These are phyloP conservation scores for Fusarium praegraminearum DNA, from an alignment of 2,329 filamentous ascomycete species.

Conservation along the genomic window DNA sequence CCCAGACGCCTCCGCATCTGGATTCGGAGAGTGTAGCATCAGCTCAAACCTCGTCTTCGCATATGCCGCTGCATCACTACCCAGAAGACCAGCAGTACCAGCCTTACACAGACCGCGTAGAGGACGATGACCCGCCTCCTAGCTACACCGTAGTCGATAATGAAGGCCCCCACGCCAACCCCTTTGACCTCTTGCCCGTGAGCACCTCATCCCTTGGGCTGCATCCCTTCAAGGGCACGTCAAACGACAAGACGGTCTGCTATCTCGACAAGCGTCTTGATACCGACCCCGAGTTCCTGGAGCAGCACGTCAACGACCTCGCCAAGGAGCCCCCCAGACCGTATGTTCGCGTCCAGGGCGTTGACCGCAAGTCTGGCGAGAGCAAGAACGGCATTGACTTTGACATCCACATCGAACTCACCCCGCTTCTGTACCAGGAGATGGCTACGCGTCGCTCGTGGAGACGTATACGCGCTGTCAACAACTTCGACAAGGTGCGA, in stretches of 20 bases:
- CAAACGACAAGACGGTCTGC: slow-evolving; percentile 53
- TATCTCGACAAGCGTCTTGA: slow-evolving; percentile 62
- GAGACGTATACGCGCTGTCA: slow-evolving; percentile 62
- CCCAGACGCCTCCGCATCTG: slow-evolving; percentile 26
- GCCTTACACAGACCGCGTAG: slow-evolving; percentile 29
- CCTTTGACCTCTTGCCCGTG: slow-evolving; percentile 28
- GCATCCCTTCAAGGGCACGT: slow-evolving; percentile 50
- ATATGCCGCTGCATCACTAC: slow-evolving; percentile 38
- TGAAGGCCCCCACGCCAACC: slow-evolving; percentile 28
- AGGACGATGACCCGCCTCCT: slow-evolving; percentile 33
- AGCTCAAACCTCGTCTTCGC: slow-evolving; percentile 32
- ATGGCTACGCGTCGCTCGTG: slow-evolving; percentile 56
- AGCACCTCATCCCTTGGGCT: slow-evolving; percentile 39
- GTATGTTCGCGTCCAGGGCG: slow-evolving; percentile 64
- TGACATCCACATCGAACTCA: slow-evolving; percentile 69
- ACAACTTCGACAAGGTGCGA: slow-evolving; percentile 69
- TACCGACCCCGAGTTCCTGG: slow-evolving; percentile 57
- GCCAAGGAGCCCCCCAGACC: slow-evolving; percentile 65
- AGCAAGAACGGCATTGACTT: slow-evolving; percentile 67
- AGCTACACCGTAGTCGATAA: slow-evolving; percentile 40
- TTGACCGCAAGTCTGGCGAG: slow-evolving; percentile 61
- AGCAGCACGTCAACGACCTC: slow-evolving; percentile 59
- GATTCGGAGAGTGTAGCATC: slow-evolving; percentile 27
- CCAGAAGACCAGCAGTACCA: slow-evolving; percentile 33
- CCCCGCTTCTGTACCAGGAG: slow-evolving; percentile 66